Base-by-base conservation (phyloP, 2,329 filamentous ascomycete species). In the Ambrosiella xylebori region DNA sequence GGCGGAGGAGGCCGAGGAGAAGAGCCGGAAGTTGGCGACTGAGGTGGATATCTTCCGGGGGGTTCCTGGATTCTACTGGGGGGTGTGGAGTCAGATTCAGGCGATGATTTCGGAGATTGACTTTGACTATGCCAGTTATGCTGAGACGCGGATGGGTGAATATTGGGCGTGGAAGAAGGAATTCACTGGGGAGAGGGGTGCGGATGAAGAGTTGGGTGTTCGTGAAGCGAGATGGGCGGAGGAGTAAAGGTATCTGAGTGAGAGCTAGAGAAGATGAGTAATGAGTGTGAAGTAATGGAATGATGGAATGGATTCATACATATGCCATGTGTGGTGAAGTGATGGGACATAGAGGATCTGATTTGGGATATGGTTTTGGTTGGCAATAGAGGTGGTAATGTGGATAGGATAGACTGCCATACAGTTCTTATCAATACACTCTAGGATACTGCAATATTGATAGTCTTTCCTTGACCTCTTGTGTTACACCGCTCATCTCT, bases 61-160 rank as follows among this genome's bases (percentile, higher is more conserved):
- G 49, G 79, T 96, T 12, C 93, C 93, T 0, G 93, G 93, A 7
- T 88, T 98, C 67, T 82, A 78, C 69, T 88, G 85, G 90, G 93
- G 93, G 27, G 88, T 96, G 59, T 98, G 93, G 93, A 86, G 89
- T 7, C 74, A 94, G 62, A 97, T 98, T 63, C 93, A 98, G 73
- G 86, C 90, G 1, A 86, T 81, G 57, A 97, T 98, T 63, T 95
- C 88, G 9, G 81, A 91, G 63, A 98, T 98, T 65, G 87, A 96
- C 67, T 98, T 98, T 67, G 90, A 98, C 71, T 98, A 98, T 68
- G 87, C 88, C 49, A 81, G 79, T 7, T 98, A 97, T 68, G 91
- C 93, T 9, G 88, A 96, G 69, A 71, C 85, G 13, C 78, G 93
- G 58, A 74, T 98, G 5, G 84, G 86, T 55, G 93, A 97, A 72